Evolutionary conservation across 2,329 filamentous ascomycete species (phyloP), one percentile per base, ranked within the genome.

Genomic region (Colletotrichum gloeosporioides): DNA sequence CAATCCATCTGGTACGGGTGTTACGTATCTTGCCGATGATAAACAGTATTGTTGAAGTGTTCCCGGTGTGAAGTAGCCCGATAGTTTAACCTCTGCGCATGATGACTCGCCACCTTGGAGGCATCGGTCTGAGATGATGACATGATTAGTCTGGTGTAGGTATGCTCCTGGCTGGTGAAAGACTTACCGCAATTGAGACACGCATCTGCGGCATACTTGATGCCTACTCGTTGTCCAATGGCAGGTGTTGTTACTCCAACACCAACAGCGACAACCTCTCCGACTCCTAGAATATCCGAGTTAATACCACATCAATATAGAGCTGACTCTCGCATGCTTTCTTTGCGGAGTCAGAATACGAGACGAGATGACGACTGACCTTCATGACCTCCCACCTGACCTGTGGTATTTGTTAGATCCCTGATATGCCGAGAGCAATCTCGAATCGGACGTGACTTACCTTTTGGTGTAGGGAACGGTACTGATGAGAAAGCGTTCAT

Each of bases 1-100:
- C 12, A 87, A 70, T 4, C 79, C 80, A 12, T 85, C 83, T 7
- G 85, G 86, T 53, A 88, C 83, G 65, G 85, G 85, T 68, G 87
- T 81, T 25, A 82, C 83, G 77, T 93, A 93, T 53, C 69, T 44
- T 13, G 79, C 79, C 16, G 76, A 75, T 12, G 77, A 74, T 5
- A 78, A 27, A 61, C 75, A 77, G 73, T 80, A 80, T 65, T 79
- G 77, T 70, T 82, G 79, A 32, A 81, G 81, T 9, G 79, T 81
- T 10, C 80, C 80, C 1, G 80, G 80, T 5, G 77, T 76, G 53
- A 78, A 80, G 77, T 81, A 82, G 4, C 80, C 80, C 4, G 80
- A 81, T 5, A 82, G 77, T 57, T 80, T 78, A 15, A 76, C 71
- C 18, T 78, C 69, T 8, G 65, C 39, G 59, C 78, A 80, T 4